These are phyloP conservation scores for Rasamsonia emersonii DNA, from an alignment of 2,329 filamentous ascomycete genomes.

Conservation along the genomic window DNA sequence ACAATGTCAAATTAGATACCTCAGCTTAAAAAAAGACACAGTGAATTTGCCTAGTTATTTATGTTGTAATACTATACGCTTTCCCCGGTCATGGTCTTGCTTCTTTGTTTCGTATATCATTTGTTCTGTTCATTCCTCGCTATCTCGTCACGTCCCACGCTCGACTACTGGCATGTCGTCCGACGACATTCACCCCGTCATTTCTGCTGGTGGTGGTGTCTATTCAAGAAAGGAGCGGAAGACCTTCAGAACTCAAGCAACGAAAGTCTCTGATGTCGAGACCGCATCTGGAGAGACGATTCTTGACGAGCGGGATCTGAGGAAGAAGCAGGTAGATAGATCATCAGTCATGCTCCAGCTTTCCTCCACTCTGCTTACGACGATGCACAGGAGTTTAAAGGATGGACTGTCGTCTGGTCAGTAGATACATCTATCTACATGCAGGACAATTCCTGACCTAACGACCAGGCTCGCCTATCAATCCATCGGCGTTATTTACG, in stretches of 20 bases:
- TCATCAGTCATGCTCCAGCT: not conserved
- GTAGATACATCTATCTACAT: not conserved
- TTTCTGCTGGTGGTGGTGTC: not conserved
- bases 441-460: no score
- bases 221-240: not conserved
- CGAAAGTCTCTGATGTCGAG: not conserved
- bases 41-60: no score
- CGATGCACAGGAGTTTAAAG: not conserved
- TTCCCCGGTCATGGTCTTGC: no score
- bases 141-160: no score
- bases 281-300: not conserved
- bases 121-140: no score
- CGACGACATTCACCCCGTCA: not conserved
- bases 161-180: no score
- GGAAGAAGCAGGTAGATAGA: not conserved
- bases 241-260: not conserved
- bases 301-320: not conserved
- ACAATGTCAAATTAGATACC: no score
- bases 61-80: no score
- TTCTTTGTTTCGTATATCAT: no score
- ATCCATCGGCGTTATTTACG: constrained; percentile 50
- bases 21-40: no score
- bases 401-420: not conserved
- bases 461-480: constrained; percentile 46
- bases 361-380: not conserved